Evolutionary conservation across 768 basidiomycete genomes (phyloP), one percentile per base, ranked within the genome.

Genomic region (Tubosaeta sp.): DNA sequence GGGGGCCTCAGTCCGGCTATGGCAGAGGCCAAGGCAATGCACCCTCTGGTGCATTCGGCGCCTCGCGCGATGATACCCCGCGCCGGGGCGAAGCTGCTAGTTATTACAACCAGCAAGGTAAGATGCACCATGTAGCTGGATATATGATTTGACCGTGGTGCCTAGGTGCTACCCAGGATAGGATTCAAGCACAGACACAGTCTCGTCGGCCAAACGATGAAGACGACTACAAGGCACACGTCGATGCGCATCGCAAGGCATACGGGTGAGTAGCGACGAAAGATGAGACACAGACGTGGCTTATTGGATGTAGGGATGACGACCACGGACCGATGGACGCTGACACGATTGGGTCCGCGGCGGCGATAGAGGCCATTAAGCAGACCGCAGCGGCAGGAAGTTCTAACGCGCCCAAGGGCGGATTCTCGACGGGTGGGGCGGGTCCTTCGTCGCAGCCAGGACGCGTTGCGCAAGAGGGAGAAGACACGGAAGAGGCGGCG

Each of bases 281-380:
- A n/a, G 32, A 26, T 4, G n/a, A 1, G 13, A 6, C 14, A 25
- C 11, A 25, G 32, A 11, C 0, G 25, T 26, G 14, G 41, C 19
- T 14, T 11, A 17, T 26, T 17, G 26, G 22, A 27, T 13, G 43
- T 33, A 69, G 59, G 32, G 50, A 33, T 8, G 57, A 57, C 3
- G 50, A 64, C 34, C 48, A 61, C 19, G 64, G 52, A 19, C 64
- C 64, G n/a, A 67, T 69, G 68, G 58, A 54, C 19, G 29, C 54
- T 2, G 56, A 68, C 13, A 16, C 56, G 31, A 68, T 68, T 27
- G 67, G 67, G 1, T 52, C 59, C 5, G 67, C 67, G 4, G 67
- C 67, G 9, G 67, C 67, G n/a, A 51, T 68, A 45, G 67, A 68
- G 19, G 67, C 67, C 1, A 26, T 68, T 17, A 68, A 70, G 38